Base-by-base conservation (phyloP, 2,329 filamentous ascomycete species). In the Aureobasidium sp. region DNA sequence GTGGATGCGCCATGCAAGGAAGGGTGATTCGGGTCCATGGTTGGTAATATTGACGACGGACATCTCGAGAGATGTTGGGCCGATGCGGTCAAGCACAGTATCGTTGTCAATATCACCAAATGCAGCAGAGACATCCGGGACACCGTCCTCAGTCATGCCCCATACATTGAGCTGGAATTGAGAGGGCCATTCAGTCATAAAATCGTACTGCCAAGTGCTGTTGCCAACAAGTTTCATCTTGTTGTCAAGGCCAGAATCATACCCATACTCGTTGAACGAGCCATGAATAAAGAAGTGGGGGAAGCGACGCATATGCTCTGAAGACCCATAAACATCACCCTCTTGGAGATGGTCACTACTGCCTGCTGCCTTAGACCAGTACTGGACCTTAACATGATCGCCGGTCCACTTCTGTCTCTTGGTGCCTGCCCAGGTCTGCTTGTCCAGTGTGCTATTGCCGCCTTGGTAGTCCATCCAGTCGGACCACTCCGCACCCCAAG, bases 111-210 rank as follows among this genome's bases (percentile, higher is more conserved):
- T 79, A 69, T 88, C 85, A 34, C 86, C 86, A 64, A 80, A 82
- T 1, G 85, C 80, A 57, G 77, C 79, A 10, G 80, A 80, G 63
- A 84, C 78, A 70, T 88, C 85, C 0, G 85, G 85, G 65, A 81
- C 74, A n/a, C 84, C 84, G 70, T 87, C 80, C 0, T 80, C 79
- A 67, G 87, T 85, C 70, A 87, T 84, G 60, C 85, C 86, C 85
- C 86, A 88, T 6, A 86, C 78, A 66, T 87, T 88, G 63, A 87
- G 73, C 68, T 87, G 84, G 63, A 84, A 80, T 50, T 80, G 74
- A 2, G 82, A 80, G 4, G 86, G 86, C 81, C 84, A 88, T 68
- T 88, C 85, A 2, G 79, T 77, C 78, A 86, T 81, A 64, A 87
- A 84, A 65, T 84, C 77, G 66, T 81, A 83, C 32, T 77, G 74